Evolutionary conservation across 2,329 filamentous ascomycete species (phyloP), one percentile per base, ranked within the genome.

Genomic region (Fusarium sacchari): DNA sequence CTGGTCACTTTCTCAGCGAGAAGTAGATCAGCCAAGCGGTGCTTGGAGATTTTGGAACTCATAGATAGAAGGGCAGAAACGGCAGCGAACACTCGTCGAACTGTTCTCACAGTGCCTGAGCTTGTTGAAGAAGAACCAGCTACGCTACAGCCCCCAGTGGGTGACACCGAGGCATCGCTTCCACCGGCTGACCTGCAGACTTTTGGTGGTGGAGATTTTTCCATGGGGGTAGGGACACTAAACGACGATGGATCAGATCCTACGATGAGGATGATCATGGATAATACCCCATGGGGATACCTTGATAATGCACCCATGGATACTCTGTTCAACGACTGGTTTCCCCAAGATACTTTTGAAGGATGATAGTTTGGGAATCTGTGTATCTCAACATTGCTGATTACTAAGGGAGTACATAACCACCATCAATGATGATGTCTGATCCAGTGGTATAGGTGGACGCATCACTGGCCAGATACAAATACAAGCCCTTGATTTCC

Each of bases 401-500:
- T 17, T 2, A 8, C 24, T 17, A 65, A 6, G 66, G 63, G 7
- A 67, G 18, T 36, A 61, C 39, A 20, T 67, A 69, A 34, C 66
- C 66, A 32, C 66, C 63, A 5, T 69, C 63, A 20, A 69, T 67
- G 5, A 67, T 30, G 8, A 67, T 40, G n/a, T 67, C 66, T 7
- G 62, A 60, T 12, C 66, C 66, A 4, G 66, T 69, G 26, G 47
- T 67, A 10, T 67, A 67, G 2, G 66, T 67, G 6, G 55, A 50
- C 3, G 86, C 86, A 67, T 87, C 85, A 36, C 85, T 86, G 17
- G 84, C 84, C 15, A 88, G 79, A 77, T 88, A 88, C 40, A 88
- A 79, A 71, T 88, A 88, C 24, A 86, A 79, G 6, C 88, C 90
- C 85, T 91, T 91, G 67, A 91, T 83, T 82, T 92, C 90, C 84